Evolutionary conservation across 768 basidiomycete species (phyloP), one percentile per base, ranked within the genome.

Genomic region (Hericium rajendrae): DNA sequence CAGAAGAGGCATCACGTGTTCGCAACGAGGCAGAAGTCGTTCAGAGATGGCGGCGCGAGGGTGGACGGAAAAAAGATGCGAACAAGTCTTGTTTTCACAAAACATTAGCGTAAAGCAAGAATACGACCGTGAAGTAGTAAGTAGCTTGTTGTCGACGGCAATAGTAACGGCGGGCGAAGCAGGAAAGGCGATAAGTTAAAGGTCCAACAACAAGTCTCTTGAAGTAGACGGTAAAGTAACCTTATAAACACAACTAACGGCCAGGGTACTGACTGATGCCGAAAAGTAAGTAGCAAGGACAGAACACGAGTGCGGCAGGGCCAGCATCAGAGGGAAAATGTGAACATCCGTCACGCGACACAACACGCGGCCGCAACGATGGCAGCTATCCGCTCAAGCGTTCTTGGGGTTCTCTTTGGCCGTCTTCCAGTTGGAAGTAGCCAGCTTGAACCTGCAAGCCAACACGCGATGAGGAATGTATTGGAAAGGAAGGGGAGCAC

Each of bases 381-480:
- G 55, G 51, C 26, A 13, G 28, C 15, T 39, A 32, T 46, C 39
- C n/a, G 20, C 57, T 48, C 60, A 56, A 12, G 48, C 28, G 6
- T 56, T 64, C 64, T 46, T 57, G 24, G 38, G 67, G 66, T 78
- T 80, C 0, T 86, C 84, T 65, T 82, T 83, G 52, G 85, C 77
- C 62, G 75, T 80, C 71, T 86, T 88, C 88, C 88, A 91, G 73
- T 89, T 89, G 49, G 80, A 61, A 1, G 88, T 85, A 16, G 88
- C 88, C 53, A 77, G 62, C 70, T 86, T 89, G 73, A 91, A 86
- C 65, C 86, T 85, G 58, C 32, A 2, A 59, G 63, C 55, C n/a
- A 48, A 55, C 57, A 59, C 37, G 58, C 48, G 58, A 54, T 56
- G 51, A 48, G 60, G 32, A 40, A 59, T 48, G 12, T 49, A 63